Evolutionary conservation across 768 basidiomycete genomes (phyloP), one percentile per base, ranked within the genome.

Genomic region (Pleurotus tuoliensis): DNA sequence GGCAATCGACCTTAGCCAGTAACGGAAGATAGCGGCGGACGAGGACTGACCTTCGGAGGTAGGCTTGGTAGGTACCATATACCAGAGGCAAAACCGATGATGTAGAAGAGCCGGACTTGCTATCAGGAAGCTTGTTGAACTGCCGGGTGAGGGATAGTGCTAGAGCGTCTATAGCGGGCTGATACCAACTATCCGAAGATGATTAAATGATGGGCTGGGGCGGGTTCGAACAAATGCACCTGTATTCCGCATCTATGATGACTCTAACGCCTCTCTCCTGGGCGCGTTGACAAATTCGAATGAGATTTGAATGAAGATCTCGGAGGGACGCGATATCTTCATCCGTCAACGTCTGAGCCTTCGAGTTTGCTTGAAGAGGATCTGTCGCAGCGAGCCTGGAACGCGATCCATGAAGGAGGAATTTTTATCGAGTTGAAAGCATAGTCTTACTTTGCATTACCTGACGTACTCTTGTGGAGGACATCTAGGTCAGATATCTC

Each of bases 11-110:
- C 45, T 34, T 53, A 50, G 38, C 37, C 37, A 58, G 40, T 43
- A 46, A 47, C 13, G 44, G 41, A 9, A 9, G 25, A 47, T 43
- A 9, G 46, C 5, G 4, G 39, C 13, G n/a, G 47, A 16, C 15
- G 27, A 37, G 51, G 2, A 60, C 72, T 27, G 56, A 87, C 85
- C 92, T 78, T 43, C 82, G 82, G 20, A 97, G 81, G 70, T 96
- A 97, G 0, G 92, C 88, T 66, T 98, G 94, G 71, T 86, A 93
- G 0, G 94, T 97, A 1, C 82, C 86, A 68, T 94, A 94, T 1
- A 94, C 71, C 3, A 93, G 73, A 0, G 92, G 91, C 55, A 85
- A 83, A 4, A 82, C 70, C n/a, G 60, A 53, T 12, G 56, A 18
- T 4, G 55, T 57, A 18, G 46, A 59, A 46, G 25, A 65, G 47